These are phyloP conservation scores for Rhodotorula sp. DNA, from an alignment of 1,284 basidiomycete species.

Conservation along the genomic window DNA sequence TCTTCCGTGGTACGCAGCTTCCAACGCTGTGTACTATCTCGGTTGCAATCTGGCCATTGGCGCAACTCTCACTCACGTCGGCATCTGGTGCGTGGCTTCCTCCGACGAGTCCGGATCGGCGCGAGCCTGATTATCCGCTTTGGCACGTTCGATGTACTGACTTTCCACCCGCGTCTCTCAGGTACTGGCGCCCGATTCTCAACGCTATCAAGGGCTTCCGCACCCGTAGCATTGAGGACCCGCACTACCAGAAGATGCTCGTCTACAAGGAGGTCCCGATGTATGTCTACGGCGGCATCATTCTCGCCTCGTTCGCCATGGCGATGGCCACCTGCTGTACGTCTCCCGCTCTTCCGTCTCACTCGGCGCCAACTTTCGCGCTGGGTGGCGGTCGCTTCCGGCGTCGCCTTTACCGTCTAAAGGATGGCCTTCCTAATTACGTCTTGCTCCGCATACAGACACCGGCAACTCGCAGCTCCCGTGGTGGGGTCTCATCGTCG, in stretches of 20 bases:
- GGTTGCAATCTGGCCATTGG: conserved; percentile 43
- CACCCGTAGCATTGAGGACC: conserved; percentile 57
- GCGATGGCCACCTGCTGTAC: conserved; percentile 59
- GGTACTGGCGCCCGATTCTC: conserved; percentile 60
- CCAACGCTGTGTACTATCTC: conserved; percentile 31
- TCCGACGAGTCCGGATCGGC: background rate
- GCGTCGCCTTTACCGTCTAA: too few species aligned
- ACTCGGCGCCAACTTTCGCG: too few species aligned
- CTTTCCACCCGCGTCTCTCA: background rate
- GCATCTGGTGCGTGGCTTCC: conserved; percentile 45
- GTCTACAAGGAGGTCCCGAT: conserved; percentile 61
- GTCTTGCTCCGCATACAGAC: conserved; percentile 41
- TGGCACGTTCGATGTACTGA: background rate
- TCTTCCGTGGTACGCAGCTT: conserved; percentile 26
- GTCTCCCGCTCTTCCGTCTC: background rate
- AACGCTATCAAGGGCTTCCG: conserved; percentile 49
- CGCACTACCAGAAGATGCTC: conserved; percentile 57
- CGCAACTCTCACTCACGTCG: conserved; percentile 56
- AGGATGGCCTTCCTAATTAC: background rate
- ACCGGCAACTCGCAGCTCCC: conserved; percentile 59
- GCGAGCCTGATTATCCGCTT: background rate
- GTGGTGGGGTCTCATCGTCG: conserved; percentile 60
- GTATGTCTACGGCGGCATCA: conserved; percentile 65
- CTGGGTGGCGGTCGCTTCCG: too few species aligned
- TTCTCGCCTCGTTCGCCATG: conserved; percentile 57